These are phyloP conservation scores for Fusarium nematophilum DNA, from an alignment of 2,329 filamentous ascomycete genomes.

Conservation along the genomic window DNA sequence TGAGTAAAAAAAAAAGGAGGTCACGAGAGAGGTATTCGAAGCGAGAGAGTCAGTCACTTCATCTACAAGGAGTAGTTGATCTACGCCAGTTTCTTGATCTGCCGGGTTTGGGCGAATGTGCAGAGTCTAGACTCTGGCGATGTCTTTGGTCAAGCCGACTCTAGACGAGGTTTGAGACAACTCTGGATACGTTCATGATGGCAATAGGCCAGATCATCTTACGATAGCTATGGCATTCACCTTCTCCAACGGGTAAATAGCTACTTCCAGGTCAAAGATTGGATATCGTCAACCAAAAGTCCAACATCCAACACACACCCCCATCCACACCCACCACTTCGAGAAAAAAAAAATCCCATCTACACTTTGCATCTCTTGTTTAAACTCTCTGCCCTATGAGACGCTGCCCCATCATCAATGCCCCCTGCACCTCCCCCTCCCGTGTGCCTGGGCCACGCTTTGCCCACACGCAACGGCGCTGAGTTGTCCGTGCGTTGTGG, in stretches of 20 bases:
- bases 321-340: slow-evolving; percentile 30
- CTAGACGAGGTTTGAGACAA: neutral
- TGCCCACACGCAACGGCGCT: slow-evolving; percentile 38
- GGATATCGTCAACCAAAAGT: slow-evolving; percentile 20
- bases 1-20: neutral
- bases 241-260: slow-evolving; percentile 30
- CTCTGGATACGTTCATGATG: slow-evolving; percentile 18
- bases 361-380: slow-evolving; percentile 14
- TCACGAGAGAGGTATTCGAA: neutral
- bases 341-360: slow-evolving; percentile 20
- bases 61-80: too few species aligned
- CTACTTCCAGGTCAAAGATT: slow-evolving; percentile 10
- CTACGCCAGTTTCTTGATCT: too few species aligned
- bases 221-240: slow-evolving; percentile 12
- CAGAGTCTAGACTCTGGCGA: too few species aligned
- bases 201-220: slow-evolving; percentile 14
- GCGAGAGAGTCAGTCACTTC: too few species aligned
- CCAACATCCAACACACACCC: slow-evolving; percentile 17
- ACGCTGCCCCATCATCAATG: slow-evolving; percentile 57
- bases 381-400: slow-evolving; percentile 49
- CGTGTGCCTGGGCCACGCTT: slow-evolving; percentile 40
- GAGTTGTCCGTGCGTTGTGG: slow-evolving; percentile 50
- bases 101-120: too few species aligned
- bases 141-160: neutral
- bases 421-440: slow-evolving; percentile 36